Evolutionary conservation across 257 asterid species (phyloP), one percentile per base, ranked within the genome.

Genomic region (Capsicum baccatum): DNA sequence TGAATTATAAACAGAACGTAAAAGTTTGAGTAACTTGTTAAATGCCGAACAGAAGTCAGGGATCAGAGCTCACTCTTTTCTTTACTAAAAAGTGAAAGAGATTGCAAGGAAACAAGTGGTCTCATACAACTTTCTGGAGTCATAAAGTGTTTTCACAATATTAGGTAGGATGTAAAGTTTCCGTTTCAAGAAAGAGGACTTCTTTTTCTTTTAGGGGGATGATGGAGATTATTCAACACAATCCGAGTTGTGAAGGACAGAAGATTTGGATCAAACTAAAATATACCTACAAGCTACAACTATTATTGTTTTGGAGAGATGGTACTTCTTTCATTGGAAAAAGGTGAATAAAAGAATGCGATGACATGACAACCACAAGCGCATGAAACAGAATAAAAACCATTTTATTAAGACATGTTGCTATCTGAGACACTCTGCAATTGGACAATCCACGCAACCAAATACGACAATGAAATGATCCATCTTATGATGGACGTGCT

Each of bases 91-190:
- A 50, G 80, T 19, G 19, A 74, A 71, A 74, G 39, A 52, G 81
- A 52, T 76, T 6, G 81, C 47, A 50, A 76, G 13, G 60, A 74
- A 57, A 14, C 44, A 76, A 76, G 63, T 33, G 42, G 48, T 76
- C 63, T 76, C 81, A 54, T 52, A 76, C 63, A 76, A 52, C 62
- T 76, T 76, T 76, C 81, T 52, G 63, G 48, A 76, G 81, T 54
- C 42, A 52, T 21, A 52, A 76, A 52, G 19, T 52, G 62, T 76
- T 39, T 39, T 76, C 63, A 52, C 26, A 74, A 26, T 76, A 54
- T 54, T 76, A 76, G 59, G 81, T 76, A 76, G 48, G 81, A 52
- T 52, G 81, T 3, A 3, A 76, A 35, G 9, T 76, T 21, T 26
- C 81, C 64, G 26, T 26, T 26, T 54, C 81, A 74, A 74, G 62